Percentiles rank a stretch among this genome's conserved stretches.
Conservation (phyloP, 371 early-diverging fungal species). For the Mortierella sp. region DNA sequence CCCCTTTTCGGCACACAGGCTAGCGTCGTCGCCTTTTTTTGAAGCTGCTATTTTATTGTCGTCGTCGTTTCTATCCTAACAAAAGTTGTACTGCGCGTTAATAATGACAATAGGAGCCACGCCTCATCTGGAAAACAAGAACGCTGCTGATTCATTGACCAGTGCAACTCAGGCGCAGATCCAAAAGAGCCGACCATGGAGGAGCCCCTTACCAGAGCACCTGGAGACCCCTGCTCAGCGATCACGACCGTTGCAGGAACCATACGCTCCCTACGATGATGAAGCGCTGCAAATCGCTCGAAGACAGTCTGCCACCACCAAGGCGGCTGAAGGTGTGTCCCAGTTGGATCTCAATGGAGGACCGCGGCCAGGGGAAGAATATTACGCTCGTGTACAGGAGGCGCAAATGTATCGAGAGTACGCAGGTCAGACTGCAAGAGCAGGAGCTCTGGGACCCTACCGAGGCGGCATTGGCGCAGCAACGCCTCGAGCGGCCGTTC, state of each 20-base stretch:
- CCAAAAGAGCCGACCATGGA: slow-evolving; percentile 7
- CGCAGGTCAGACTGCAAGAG: slow-evolving; percentile 3
- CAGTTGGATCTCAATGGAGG: slow-evolving; percentile 20
- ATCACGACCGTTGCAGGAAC: neutral
- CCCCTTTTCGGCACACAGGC: neutral
- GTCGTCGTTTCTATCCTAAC: neutral
- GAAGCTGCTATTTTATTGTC: neutral
- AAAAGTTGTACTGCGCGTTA: neutral
- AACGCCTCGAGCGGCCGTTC: neutral
- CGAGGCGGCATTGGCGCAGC: neutral
- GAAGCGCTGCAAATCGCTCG: neutral
- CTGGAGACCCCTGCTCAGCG: slow-evolving; percentile 14
- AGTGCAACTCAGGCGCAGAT: neutral
- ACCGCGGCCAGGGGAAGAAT: slow-evolving; percentile 5
- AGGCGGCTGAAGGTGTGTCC: slow-evolving; percentile 22
- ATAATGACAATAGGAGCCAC: neutral
- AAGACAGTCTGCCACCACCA: slow-evolving; percentile 19
- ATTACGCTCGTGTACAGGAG: slow-evolving; percentile 14
- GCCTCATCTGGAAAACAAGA: slow-evolving; percentile 5
- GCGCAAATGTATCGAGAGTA: slow-evolving; percentile 1
- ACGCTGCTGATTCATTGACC: neutral
- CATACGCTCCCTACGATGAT: slow-evolving; percentile 13
- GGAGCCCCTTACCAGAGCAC: slow-evolving; percentile 6
- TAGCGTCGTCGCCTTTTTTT: neutral
- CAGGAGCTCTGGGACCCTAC: slow-evolving; percentile 1